Conservation (phyloP, 805 yeast species). For the Pichia occidentalis region DNA sequence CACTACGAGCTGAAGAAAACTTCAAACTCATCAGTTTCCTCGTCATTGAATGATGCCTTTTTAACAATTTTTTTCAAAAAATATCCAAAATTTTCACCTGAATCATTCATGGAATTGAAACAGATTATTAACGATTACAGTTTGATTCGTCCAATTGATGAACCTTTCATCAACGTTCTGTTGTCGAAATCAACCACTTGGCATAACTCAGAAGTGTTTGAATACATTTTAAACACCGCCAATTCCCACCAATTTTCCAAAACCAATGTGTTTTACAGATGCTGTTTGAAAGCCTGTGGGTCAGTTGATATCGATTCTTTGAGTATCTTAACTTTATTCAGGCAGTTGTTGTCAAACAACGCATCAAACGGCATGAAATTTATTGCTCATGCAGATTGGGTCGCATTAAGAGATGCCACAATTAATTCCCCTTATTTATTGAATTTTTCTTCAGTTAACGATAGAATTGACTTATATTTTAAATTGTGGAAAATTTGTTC, state of each 20-base stretch:
- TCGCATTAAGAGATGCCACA: constrained; percentile 74
- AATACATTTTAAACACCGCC: constrained; percentile 57
- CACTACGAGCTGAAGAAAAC: constrained; percentile 47
- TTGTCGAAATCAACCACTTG: constrained; percentile 61
- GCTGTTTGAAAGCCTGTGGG: constrained; percentile 66
- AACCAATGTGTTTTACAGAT: constrained; percentile 67
- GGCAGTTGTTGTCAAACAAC: constrained; percentile 36
- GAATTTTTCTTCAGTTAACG: constrained; percentile 28
- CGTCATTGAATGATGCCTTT: constrained; percentile 64
- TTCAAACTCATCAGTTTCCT: constrained; percentile 61
- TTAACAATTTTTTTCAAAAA: constrained; percentile 60
- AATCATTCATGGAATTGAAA: constrained; percentile 53
- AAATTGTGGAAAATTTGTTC: constrained; percentile 47
- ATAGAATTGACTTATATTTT: constrained; percentile 49
- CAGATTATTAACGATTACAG: constrained; percentile 51
- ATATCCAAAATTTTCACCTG: constrained; percentile 43
- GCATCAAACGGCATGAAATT: constrained; percentile 47
- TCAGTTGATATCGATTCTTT: constrained; percentile 46
- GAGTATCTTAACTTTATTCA: constrained; percentile 41
- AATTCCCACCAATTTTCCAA: constrained; percentile 48
- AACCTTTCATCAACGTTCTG: constrained; percentile 74
- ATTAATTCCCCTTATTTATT: constrained; percentile 36
- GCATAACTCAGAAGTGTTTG: constrained; percentile 60
- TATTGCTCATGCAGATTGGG: constrained; percentile 82
- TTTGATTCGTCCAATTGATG: constrained; percentile 56